phyloP scores from a whole-genome alignment of 2,329 filamentous ascomycete genomes.

The Diaporthe velutina region DNA sequence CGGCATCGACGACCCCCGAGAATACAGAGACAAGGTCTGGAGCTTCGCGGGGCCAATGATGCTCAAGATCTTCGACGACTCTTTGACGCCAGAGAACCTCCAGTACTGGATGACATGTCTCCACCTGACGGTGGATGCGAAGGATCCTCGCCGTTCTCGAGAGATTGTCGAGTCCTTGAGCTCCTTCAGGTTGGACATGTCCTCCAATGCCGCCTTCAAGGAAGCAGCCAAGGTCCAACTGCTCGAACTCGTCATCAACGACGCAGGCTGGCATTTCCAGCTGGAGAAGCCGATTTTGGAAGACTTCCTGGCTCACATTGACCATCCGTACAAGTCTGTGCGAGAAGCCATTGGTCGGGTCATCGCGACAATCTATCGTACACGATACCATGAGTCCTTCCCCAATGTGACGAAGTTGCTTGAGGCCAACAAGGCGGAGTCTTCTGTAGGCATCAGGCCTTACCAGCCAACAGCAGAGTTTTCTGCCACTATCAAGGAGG shows the following conservation, averaged over 20 bases:
- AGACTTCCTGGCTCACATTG: conserved; percentile 90
- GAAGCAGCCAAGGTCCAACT: conserved; percentile 97
- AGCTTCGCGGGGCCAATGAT: conserved; percentile 91
- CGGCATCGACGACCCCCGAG: conserved; percentile 81
- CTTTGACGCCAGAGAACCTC: conserved; percentile 92
- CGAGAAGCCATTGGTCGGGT: conserved; percentile 94
- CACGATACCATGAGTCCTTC: conserved; percentile 94
- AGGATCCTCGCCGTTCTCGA: conserved; percentile 89
- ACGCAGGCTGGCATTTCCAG: conserved; percentile 96
- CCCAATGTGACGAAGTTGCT: conserved; percentile 82
- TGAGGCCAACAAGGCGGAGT: conserved; percentile 81
- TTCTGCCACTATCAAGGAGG: conserved; percentile 74
- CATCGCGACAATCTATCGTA: conserved; percentile 88
- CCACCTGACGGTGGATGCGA: conserved; percentile 87
- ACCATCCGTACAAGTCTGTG: conserved; percentile 98
- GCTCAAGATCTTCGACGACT: conserved; percentile 87
- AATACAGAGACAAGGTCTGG: conserved; percentile 85
- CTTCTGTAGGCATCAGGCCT: conserved; percentile 85
- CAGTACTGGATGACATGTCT: conserved; percentile 96
- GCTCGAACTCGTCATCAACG: conserved; percentile 87
- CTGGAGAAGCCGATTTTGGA: conserved; percentile 88
- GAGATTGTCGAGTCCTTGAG: conserved; percentile 87
- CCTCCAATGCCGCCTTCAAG: conserved; percentile 97
- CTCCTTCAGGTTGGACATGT: conserved; percentile 91
- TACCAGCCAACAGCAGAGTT: conserved; percentile 86